Evolutionary conservation across 225 moss, liverwort and hornwort genomes (phyloP), one percentile per base, ranked within the genome.

Genomic region (Polytrichum formosum): DNA sequence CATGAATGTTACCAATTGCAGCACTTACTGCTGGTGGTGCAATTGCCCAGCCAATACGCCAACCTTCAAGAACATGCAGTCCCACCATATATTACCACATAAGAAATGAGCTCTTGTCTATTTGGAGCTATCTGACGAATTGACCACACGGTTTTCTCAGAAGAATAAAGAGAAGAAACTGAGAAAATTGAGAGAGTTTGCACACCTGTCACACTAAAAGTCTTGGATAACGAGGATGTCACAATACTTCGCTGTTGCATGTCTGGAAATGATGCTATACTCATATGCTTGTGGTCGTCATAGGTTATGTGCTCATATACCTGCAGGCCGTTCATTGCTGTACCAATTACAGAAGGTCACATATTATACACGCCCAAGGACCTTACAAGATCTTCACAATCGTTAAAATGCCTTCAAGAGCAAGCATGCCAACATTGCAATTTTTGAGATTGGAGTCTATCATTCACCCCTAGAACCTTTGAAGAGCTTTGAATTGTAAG

Each of bases 141-240:
- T 13, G 46, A 2, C 46, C 16, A 46, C 3, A 4, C 46, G 4
- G 46, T 2, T 46, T 4, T 46, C 46, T 0, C 46, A 46, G 4
- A 46, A 46, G 13, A 16, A 10, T 13, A 46, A 16, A 16, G 46
- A 46, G 46, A 46, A 3, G 46, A 46, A 46, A 46, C 16, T 46
- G 16, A 46, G 19, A n/a, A 0, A 26, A 56, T 46, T 46, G 46
- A 46, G 4, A 2, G 0, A 46, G 46, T 46, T 46, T 0, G 4
- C 74, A 55, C 58, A 93, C 95, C 91, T 74, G 90, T 93, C 26
- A 93, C 93, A 77, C 93, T 96, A 73, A 93, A 96, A 69, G 96
- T 93, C 81, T 96, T 96, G 74, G 96, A 96, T 65, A 96, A 86
- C 10, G 96, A 96, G 67, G 93, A 96, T 63, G 96, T 96, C 59